phyloP scores from a whole-genome alignment of 2,329 filamentous ascomycete species.

The Thelonectria olida region DNA sequence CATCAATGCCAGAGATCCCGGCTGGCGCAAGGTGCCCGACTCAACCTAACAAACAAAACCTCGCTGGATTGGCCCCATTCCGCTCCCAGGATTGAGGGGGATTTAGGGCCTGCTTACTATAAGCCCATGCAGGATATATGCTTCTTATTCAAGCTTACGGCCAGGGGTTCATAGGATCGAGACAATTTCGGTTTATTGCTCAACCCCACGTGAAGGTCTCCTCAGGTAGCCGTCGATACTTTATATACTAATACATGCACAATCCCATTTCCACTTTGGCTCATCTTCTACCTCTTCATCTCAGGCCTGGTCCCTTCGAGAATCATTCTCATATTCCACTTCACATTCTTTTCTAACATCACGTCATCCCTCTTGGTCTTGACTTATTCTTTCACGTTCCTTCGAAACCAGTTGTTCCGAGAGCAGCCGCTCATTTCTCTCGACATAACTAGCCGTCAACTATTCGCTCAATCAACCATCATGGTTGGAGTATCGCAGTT shows the following conservation, averaged over 20 bases:
- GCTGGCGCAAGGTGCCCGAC: conserved; percentile 2
- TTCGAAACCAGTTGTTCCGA: background rate
- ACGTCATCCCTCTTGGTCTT: background rate
- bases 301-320: conserved; percentile 8
- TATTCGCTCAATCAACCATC: background rate
- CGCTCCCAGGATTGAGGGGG: background rate
- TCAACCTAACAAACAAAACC: background rate
- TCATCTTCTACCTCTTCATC: background rate
- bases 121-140: conserved; percentile 1
- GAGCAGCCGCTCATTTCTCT: background rate
- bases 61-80: background rate
- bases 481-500: conserved; percentile 32
- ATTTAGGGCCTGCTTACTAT: background rate
- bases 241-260: conserved; percentile 5
- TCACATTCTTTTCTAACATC: background rate
- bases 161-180: conserved; percentile 12
- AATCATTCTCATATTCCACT: background rate
- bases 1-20: background rate
- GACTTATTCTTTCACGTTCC: background rate
- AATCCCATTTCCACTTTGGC: background rate
- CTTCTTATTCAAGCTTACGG: conserved; percentile 20
- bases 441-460: no score
- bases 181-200: background rate
- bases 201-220: background rate
- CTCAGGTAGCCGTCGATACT: background rate